Conservation (phyloP, 2,329 filamentous ascomycete species). For the Huntiella decipiens region DNA sequence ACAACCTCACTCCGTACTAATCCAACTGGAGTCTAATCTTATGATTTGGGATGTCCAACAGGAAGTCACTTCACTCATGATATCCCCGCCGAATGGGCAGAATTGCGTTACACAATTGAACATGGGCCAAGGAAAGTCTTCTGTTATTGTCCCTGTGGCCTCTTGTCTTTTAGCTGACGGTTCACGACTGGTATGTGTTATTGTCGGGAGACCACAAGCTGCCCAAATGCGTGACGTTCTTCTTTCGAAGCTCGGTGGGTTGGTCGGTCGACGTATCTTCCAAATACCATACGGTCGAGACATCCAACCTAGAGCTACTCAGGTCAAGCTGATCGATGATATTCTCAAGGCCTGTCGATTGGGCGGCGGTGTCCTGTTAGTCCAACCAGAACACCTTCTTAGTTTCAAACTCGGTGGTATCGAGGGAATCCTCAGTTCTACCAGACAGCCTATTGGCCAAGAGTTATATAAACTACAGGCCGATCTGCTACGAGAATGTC, state of each 20-base stretch:
- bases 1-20: constrained; percentile 39
- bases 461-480: constrained; percentile 22
- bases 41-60: constrained; percentile 41
- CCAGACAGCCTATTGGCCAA: constrained; percentile 14
- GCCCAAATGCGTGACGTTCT: constrained; percentile 42
- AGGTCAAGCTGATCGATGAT: constrained; percentile 21
- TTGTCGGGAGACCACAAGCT: constrained; percentile 42
- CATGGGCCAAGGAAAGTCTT: constrained; percentile 55
- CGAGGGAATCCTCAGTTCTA: constrained; percentile 19
- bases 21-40: constrained; percentile 45
- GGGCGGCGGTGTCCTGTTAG: constrained; percentile 34
- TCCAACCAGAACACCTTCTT: constrained; percentile 44
- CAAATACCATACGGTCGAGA: constrained; percentile 40
- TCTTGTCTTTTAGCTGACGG: constrained; percentile 33
- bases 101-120: constrained; percentile 47
- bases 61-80: constrained; percentile 39
- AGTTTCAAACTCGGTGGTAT: constrained; percentile 45
- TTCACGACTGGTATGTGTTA: constrained; percentile 31
- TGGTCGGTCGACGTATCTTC: constrained; percentile 34
- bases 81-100: constrained; percentile 17
- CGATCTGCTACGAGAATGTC: constrained; percentile 24
- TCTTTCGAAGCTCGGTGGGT: constrained; percentile 31
- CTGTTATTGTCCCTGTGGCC: constrained; percentile 48
- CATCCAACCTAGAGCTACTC: constrained; percentile 18
- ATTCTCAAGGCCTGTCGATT: constrained; percentile 23